phyloP scores from a whole-genome alignment of 176 grass and related monocot species.

The Echinochloa phyllopogon region DNA sequence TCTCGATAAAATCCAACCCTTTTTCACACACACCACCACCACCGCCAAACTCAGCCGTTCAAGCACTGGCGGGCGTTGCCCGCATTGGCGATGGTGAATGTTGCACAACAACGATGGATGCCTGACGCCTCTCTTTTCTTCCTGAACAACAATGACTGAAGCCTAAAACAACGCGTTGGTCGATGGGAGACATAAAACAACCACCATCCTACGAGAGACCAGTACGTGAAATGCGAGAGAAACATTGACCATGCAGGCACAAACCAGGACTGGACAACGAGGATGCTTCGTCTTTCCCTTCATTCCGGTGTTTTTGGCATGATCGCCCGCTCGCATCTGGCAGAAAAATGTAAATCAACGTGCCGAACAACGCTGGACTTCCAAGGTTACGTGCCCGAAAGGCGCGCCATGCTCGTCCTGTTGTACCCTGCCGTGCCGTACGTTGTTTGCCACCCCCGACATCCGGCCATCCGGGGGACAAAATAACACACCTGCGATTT shows the following conservation, averaged over 20 bases:
- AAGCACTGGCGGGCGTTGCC: neutral
- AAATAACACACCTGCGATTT: neutral
- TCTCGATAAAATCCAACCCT: too few relatives aligned
- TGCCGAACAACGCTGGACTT: constrained; percentile 36
- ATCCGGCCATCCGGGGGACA: neutral
- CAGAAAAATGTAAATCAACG: neutral
- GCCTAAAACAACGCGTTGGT: neutral
- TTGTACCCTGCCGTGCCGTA: neutral
- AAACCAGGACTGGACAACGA: neutral
- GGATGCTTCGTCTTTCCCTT: too few relatives aligned
- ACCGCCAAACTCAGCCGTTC: neutral
- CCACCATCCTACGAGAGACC: neutral
- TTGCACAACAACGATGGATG: neutral
- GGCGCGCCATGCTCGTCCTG: neutral
- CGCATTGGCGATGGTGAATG: neutral
- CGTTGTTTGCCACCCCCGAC: neutral
- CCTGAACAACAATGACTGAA: neutral
- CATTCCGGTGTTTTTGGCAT: neutral
- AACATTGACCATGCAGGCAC: neutral
- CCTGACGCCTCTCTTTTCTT: neutral
- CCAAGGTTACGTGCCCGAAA: constrained; percentile 4
- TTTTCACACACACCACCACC: too few relatives aligned
- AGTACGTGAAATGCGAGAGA: neutral
- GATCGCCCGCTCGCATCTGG: neutral
- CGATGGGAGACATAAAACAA: neutral